Conservation (phyloP, 306 rosid species). For the Cucumis melo region DNA sequence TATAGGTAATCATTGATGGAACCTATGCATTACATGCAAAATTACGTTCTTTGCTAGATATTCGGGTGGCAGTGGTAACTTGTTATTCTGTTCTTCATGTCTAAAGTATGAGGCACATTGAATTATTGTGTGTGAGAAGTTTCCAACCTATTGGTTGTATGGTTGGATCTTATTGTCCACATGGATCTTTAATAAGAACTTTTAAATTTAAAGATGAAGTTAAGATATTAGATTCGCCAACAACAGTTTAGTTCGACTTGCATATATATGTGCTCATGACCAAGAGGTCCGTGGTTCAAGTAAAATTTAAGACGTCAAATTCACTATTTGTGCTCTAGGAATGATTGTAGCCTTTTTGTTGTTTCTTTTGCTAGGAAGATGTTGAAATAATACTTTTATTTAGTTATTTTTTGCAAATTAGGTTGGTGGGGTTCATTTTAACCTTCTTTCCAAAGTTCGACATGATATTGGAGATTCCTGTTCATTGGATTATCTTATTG, state of each 20-base stretch:
- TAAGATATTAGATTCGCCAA: background rate
- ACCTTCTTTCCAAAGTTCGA: conserved; percentile 87
- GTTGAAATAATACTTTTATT: conserved; percentile 7
- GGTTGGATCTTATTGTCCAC: background rate
- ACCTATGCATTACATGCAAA: conserved; percentile 93
- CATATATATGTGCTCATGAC: too few relatives aligned
- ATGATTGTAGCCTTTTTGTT: background rate
- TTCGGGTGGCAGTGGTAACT: conserved; percentile 96
- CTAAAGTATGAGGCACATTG: background rate
- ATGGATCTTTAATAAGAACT: background rate
- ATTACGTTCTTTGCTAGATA: conserved; percentile 90
- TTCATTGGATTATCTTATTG: conserved; percentile 90
- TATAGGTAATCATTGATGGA: conserved; percentile 92
- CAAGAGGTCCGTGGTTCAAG: too few relatives aligned
- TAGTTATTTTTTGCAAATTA: conserved; percentile 27
- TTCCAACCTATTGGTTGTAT: background rate
- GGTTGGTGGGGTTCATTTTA: conserved; percentile 99
- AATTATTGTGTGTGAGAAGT: background rate
- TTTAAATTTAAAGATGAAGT: background rate
- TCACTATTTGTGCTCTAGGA: background rate
- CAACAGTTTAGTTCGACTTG: too few relatives aligned
- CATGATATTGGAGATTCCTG: conserved; percentile 98
- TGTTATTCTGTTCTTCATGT: background rate
- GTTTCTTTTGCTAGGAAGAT: conserved; percentile 7
- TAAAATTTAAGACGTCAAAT: background rate